Evolutionary conservation across 345 rosid species (phyloP).

Genomic region (Noccaea caerulescens): DNA sequence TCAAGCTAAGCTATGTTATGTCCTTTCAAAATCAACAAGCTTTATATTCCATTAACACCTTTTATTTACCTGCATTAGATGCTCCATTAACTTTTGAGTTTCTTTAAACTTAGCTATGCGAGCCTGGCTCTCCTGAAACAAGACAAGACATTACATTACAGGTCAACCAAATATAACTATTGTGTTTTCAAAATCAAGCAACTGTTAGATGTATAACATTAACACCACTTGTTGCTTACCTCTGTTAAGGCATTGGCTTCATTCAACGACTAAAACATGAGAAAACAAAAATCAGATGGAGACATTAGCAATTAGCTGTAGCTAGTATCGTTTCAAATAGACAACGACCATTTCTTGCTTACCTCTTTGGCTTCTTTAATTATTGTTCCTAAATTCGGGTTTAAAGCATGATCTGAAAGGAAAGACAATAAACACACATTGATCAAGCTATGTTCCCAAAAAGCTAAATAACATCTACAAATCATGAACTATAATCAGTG

Average conservation of each 20-base stretch:
- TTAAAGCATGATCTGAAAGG: slow-evolving; percentile 5
- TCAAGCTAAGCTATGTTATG: not conserved
- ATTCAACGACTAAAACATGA: not conserved
- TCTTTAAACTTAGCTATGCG: not conserved
- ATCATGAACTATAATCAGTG: not conserved
- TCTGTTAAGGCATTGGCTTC: not conserved
- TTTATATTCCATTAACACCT: not conserved
- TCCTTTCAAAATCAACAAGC: not conserved
- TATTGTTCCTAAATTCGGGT: not conserved
- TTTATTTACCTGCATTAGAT: slow-evolving; percentile 2
- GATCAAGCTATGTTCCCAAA: slow-evolving; percentile 8
- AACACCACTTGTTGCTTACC: slow-evolving; percentile 15
- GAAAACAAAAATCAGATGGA: not conserved
- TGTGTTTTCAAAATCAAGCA: not conserved
- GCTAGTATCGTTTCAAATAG: not conserved
- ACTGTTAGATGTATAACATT: not conserved
- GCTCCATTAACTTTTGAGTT: not conserved
- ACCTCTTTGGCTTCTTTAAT: not conserved
- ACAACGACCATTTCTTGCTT: slow-evolving; percentile 1
- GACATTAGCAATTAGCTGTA: not conserved
- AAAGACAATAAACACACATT: slow-evolving; percentile 6
- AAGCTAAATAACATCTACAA: not conserved
- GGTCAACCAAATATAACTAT: not conserved
- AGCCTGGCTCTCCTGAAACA: not conserved
- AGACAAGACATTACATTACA: not conserved